A percentile compares a stretch with the other conserved stretches of the same genome.
These are phyloP conservation scores for Alternaria ethzedia DNA, from an alignment of 2,329 filamentous ascomycete genomes.

Conservation along the genomic window DNA sequence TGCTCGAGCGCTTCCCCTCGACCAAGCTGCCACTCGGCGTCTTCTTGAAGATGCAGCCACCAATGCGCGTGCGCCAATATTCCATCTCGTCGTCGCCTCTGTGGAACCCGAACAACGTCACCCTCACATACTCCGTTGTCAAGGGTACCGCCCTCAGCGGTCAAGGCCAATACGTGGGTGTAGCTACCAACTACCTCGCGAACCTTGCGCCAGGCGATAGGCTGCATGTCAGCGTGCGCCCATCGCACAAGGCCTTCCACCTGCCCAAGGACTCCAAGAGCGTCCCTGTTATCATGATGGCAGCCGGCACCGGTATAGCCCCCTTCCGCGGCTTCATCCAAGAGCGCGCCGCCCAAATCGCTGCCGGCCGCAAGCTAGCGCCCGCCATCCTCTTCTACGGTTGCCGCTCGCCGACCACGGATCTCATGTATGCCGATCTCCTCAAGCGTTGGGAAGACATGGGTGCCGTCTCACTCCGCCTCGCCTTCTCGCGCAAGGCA, in stretches of 20 bases:
- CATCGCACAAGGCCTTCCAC: constrained; percentile 52
- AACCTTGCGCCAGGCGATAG: constrained; percentile 50
- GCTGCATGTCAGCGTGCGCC: constrained; percentile 52
- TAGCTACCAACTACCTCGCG: constrained; percentile 53
- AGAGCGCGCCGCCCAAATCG: constrained; percentile 50
- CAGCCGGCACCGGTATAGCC: constrained; percentile 50
- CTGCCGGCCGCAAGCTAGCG: constrained; percentile 60
- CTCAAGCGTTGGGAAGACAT: constrained; percentile 64
- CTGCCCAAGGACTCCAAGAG: constrained; percentile 51
- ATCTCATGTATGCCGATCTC: constrained; percentile 67
- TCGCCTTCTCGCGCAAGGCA: constrained; percentile 62
- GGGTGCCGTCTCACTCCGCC: constrained; percentile 67
- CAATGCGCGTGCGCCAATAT: constrained; percentile 81
- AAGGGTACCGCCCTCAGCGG: constrained; percentile 59
- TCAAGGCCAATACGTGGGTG: constrained; percentile 54
- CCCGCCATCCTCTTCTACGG: constrained; percentile 71
- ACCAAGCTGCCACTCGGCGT: constrained; percentile 68
- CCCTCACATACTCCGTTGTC: constrained; percentile 73
- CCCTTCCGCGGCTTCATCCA: constrained; percentile 54
- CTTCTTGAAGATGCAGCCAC: constrained; percentile 75
- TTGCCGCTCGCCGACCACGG: constrained; percentile 61
- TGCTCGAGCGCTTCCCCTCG: constrained; percentile 67
- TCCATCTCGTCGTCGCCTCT: constrained; percentile 79
- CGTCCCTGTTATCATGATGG: constrained; percentile 51
- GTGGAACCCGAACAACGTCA: constrained; percentile 61